Evolutionary conservation across 2,329 filamentous ascomycete species (phyloP), one percentile per base, ranked within the genome.

Genomic region (Capronia epimyces): DNA sequence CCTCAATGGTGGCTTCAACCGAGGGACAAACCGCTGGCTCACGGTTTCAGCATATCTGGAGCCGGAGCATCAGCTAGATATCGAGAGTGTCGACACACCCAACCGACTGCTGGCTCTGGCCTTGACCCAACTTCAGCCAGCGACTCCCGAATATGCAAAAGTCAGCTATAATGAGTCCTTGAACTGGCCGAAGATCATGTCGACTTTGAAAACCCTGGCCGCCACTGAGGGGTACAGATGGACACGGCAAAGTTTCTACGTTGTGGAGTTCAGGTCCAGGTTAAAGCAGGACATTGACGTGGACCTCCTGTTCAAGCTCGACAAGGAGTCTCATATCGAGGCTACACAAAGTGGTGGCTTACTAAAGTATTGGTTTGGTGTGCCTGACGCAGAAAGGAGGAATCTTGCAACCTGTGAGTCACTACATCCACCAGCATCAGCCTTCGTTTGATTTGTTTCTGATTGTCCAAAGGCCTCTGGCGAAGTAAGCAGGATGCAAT

Each of bases 361-460:
- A 64, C 70, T 95, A 64, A 95, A 95, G 79, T 95, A 96, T 69
- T 95, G 90, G 89, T 95, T 94, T 67, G 88, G 89, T 1, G 75
- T 72, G 27, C 83, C 85, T 16, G 82, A 94, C 69, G 71, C 67
- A 37, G 75, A 85, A 45, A 77, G 84, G 55, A 75, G 81, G 63
- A 95, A 95, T 70, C 69, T 96, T 62, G 90, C 90, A 37, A 95
- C 89, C 43, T 89, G 83, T 82, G 64, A 65, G 75, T 70, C 22
- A 29, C 15, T 16, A 3, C 22, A 13, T 22, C 21, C 2, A 34
- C 9, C 32, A 20, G 54, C 13, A 31, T 25, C n/a, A n/a, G 29
- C 22, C 27, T 3, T 24, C 12, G 43, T 32, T 16, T 43, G 3
- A 32, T 27, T 10, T 15, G 15, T 16, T 21, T 20, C 49, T 47